Evolutionary conservation across 1,284 basidiomycete species (phyloP), one percentile per base, ranked within the genome.

Genomic region (Cutaneotrichosporon spelunceum): DNA sequence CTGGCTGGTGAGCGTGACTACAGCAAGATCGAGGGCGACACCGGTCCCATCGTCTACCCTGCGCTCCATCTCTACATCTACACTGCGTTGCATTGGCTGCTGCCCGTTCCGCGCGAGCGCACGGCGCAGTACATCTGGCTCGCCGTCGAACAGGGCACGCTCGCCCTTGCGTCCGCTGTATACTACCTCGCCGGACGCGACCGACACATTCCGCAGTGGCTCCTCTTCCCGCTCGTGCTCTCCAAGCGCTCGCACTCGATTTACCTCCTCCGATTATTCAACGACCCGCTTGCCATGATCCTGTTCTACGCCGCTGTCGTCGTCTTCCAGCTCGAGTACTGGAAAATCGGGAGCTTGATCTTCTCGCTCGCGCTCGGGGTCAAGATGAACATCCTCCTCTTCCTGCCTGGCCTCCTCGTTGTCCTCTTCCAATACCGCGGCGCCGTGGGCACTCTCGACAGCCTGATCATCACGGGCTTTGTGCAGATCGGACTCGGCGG

Each of bases 361-460:
- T 16, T 27, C 50, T 39, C 67, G 68, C 77, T 86, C 9, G 93
- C 93, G 0, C 78, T 99, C 5, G 93, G 92, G 2, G 84, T 97
- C 68, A 99, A 99, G 80, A 99, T 99, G 96, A 96, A 91, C 49
- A 86, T 89, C 39, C 80, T 99, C 19, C 84, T 99, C n/a, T 96
- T 93, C 79, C 79, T 97, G 1, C 95, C 95, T 2, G 93, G 89
- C 4, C 81, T 96, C 6, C 80, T 94, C 9, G 86, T 94, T 14
- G 81, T 95, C 62, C 79, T 90, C 24, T 88, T 90, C 80, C 88
- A 88, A 74, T 84, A 86, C 44, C 81, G 81, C 53, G 93, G 94
- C 23, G 72, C 91, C 11, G 55, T 83, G 4, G 78, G 78, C 2
- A 86, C 87, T 0, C 36, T 86, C 10, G 82, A 83, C 13, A 83